Base-by-base conservation (phyloP, 23 red algal species). In the Agarophyton chilense region DNA sequence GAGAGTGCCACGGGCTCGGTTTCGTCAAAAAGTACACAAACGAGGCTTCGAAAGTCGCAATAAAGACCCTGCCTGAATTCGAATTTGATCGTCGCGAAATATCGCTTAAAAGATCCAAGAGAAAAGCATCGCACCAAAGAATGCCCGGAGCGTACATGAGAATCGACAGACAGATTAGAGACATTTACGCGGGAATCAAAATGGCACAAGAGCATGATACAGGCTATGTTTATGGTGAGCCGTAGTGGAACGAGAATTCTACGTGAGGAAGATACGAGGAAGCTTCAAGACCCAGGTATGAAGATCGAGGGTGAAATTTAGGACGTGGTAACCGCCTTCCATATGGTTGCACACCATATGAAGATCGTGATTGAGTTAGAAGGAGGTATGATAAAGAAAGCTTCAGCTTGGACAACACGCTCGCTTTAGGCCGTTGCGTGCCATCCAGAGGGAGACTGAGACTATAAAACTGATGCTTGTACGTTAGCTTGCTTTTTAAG, bases 31-130 rank as follows among this genome's bases (percentile, higher is more conserved):
- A 82, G 88, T 55, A 55, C 25, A 39, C 54, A 53, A 76, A 91
- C 45, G 77, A 81, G 24, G 74, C 77, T 38, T 54, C 88, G 21
- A 63, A 72, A 68, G 62, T 39, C 13, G 88, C 88, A 1, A 91
- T 91, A 13, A 64, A 91, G 34, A 73, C 32, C 31, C 77, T 91
- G 44, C 88, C 64, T 42, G 85, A 89, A 29, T 89, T 78, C 58
- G 85, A 89, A 42, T 89, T 89, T 89, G 85, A 89, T 55, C 71
- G 85, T 61, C 85, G 85, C 36, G 46, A 72, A 62, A 89, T 89
- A 45, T 77, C 85, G 3, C 61, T 91, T 55, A 76, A 91, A 44
- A 68, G 65, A 41, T 75, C 88, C 8, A 81, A 82, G 35, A 75
- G 88, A 38, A 91, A 82, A 19, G 76, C 62, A 57, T 76, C 88